Evolutionary conservation across 2,329 filamentous ascomycete species (phyloP).

Genomic region (Calonectria naviculata): DNA sequence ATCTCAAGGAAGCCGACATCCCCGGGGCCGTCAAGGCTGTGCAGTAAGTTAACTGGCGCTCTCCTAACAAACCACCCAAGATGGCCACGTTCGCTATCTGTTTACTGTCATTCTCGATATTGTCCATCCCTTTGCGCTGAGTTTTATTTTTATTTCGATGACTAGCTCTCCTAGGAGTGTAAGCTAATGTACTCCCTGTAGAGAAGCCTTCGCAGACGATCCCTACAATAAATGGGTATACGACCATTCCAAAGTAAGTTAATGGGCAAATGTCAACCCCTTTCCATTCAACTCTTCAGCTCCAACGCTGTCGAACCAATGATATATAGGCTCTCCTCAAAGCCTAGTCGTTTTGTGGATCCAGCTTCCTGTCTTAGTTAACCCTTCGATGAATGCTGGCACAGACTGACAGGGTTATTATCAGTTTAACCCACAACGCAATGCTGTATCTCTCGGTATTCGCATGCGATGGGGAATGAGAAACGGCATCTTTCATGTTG

Average conservation of each 20-base stretch:
- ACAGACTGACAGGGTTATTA: not conserved
- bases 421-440: slow-evolving; percentile 69
- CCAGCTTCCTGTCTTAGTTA: too few relatives aligned
- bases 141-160: too few relatives aligned
- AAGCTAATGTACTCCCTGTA: slow-evolving; percentile 7
- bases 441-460: slow-evolving; percentile 71
- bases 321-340: not conserved
- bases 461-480: slow-evolving; percentile 78
- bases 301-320: not conserved
- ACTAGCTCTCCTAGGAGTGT: too few relatives aligned
- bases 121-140: too few relatives aligned
- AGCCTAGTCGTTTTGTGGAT: not conserved
- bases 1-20: slow-evolving; percentile 69
- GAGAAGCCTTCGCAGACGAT: slow-evolving; percentile 71
- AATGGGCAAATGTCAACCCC: not conserved
- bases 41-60: slow-evolving; percentile 57
- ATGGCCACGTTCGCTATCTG: too few relatives aligned
- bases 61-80: too few relatives aligned
- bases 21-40: slow-evolving; percentile 73
- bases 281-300: too few relatives aligned
- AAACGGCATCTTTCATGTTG: slow-evolving; percentile 76
- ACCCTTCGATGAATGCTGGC: not conserved
- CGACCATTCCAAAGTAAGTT: slow-evolving; percentile 61
- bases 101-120: too few relatives aligned
- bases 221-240: slow-evolving; percentile 77